These are phyloP conservation scores for Torulaspora globosa DNA, from an alignment of 1,139 yeast genomes.

Conservation along the genomic window DNA sequence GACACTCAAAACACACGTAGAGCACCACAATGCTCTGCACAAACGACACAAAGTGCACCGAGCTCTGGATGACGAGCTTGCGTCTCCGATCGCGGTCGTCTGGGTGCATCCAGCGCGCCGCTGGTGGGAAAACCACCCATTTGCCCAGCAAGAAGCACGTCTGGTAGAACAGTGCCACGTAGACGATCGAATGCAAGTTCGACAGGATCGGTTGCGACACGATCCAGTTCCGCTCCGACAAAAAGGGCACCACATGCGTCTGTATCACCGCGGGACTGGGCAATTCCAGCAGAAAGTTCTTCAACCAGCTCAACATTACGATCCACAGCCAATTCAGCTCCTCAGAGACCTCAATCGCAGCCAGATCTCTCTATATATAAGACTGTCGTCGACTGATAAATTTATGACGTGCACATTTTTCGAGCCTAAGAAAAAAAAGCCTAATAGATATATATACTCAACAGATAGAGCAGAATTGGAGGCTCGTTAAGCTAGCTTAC, in stretches of 20 bases:
- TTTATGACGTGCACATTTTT: neutral
- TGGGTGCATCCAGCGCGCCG: constrained; percentile 16
- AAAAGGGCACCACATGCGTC: constrained; percentile 18
- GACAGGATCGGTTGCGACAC: constrained; percentile 26
- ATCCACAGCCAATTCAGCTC: neutral
- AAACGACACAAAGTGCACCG: constrained; percentile 35
- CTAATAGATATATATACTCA: neutral
- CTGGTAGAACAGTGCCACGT: constrained; percentile 33
- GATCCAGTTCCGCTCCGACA: constrained; percentile 17
- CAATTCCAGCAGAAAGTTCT: constrained; percentile 19
- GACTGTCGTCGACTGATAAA: neutral
- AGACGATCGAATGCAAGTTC: constrained; percentile 32
- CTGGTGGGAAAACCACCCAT: constrained; percentile 28
- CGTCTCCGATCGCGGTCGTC: constrained; percentile 11
- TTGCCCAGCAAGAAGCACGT: constrained; percentile 28
- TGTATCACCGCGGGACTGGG: constrained; percentile 23
- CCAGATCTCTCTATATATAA: no score
- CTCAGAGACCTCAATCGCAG: neutral
- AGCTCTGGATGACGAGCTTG: constrained; percentile 29
- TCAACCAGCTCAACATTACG: constrained; percentile 15
- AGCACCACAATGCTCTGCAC: constrained; percentile 34
- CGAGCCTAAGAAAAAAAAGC: neutral
- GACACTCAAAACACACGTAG: constrained; percentile 27
- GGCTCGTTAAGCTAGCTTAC: neutral
- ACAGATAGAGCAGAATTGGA: neutral